Evolutionary conservation across 306 rosid species (phyloP), one percentile per base, ranked within the genome.

Genomic region (Vigna hirtella): DNA sequence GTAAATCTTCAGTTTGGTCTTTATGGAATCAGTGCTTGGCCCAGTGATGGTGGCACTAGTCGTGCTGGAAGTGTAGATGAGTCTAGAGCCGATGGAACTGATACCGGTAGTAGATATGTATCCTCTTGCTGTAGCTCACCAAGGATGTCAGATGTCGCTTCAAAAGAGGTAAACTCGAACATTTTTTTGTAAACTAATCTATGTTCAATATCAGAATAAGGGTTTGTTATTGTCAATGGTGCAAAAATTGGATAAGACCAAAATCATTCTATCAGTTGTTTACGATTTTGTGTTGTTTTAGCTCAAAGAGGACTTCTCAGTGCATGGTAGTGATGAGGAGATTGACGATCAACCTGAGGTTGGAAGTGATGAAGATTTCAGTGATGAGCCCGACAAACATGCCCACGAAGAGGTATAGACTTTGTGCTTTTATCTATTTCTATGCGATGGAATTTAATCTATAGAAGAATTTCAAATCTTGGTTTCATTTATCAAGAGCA

Each of bases 91-190:
- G 98, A 95, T 57, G 92, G 87, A 42, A 86, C 85, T 57, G 98
- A 94, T 32, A 88, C 90, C 26, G 96, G 94, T 61, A 92, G 98
- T 79, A 90, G 90, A 77, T 82, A 88, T 84, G 47, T 81, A 53
- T 94, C 98, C 58, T 95, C 98, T 73, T 74, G 92, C 89, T 95
- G 97, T 86, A 95, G 95, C 85, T 95, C 98, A 0, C 98, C 98
- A 38, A 90, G 97, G 83, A 26, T 85, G 26, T 88, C 93, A 2
- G 98, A 95, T 77, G 86, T 76, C 16, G 93, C 88, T 71, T 63
- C 96, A 6, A 95, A 95, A 77, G 98, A 95, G 98, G 98, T 95
- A 86, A 34, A 26, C 56, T 43, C 50, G 6, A 73, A 68, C 17
- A 51, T 2, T 56, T 28, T 49, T 42, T 9, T 42, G 47, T 40